Base-by-base conservation (phyloP, 305 asterid genomes). In the Rubia occidens region DNA sequence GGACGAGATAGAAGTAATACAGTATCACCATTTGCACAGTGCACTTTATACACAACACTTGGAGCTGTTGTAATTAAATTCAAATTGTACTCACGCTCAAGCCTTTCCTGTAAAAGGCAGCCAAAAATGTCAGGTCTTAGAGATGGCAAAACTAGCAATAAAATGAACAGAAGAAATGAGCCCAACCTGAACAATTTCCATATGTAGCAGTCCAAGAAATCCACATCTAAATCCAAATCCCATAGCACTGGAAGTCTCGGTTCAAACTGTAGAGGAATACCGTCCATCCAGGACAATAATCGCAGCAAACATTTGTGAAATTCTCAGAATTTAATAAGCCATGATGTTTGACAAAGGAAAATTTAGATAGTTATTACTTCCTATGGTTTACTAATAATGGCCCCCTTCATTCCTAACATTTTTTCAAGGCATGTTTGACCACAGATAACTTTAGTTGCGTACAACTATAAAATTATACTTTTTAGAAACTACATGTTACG, bases 221-320 rank as follows among this genome's bases (percentile, higher is more conserved):
- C 99, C 97, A 79, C 99, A 95, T 83, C 99, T 85, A 78, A 95
- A 95, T 75, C 99, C 99, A 85, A 95, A 95, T 64, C 99, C 99
- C 99, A 95, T 95, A 68, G 99, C 99, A 82, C 86, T 89, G 66
- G 99, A 95, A 74, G 96, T 85, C 88, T 91, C 99, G 4, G 92
- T 76, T 95, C 99, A 82, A 91, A 95, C 99, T 91, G 86, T 63
- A 81, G 77, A 29, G 39, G 51, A 11, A 54, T 58, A 49, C 13
- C 56, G 56, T 65, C 42, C 64, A 56, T 56, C 4, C n/a, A 24
- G 66, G 63, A 67, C n/a, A 49, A 15, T 66, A 47, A 3, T 59
- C 67, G 20, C n/a, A 21, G 56, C n/a, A 73, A 55, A 40, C 44
- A 73, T 20, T 65, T 71, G 20, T 56, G 6, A 44, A 32, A 20